phyloP scores from a whole-genome alignment of 805 yeast genomes.

The Dipodascopsis uninucleata region DNA sequence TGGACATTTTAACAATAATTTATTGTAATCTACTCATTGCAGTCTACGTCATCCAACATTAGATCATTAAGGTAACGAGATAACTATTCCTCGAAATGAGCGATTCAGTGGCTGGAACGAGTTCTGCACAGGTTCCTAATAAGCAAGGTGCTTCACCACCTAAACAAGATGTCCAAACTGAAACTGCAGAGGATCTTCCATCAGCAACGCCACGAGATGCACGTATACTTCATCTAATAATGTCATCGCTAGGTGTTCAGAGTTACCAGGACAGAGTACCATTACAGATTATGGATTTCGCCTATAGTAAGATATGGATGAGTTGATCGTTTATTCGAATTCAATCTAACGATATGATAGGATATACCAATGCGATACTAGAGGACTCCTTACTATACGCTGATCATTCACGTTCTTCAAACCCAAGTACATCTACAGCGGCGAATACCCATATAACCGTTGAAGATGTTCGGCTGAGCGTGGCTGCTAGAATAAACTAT shows the following conservation, averaged over 20 bases:
- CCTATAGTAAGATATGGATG: constrained; percentile 46
- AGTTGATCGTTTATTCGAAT: too few relatives aligned
- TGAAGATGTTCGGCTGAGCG: constrained; percentile 88
- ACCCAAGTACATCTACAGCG: constrained; percentile 20
- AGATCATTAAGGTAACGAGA: too few relatives aligned
- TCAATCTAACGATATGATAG: constrained; percentile 36
- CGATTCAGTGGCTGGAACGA: too few relatives aligned
- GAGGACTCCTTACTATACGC: constrained; percentile 86
- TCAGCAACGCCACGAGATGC: constrained; percentile 73
- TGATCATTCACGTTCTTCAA: constrained; percentile 55
- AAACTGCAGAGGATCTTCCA: constrained; percentile 16
- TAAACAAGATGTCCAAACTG: not conserved
- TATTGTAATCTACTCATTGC: too few relatives aligned
- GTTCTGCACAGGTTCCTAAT: too few relatives aligned
- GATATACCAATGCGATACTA: constrained; percentile 76
- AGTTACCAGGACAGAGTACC: constrained; percentile 96
- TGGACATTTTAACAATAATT: too few relatives aligned
- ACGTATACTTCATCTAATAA: constrained; percentile 77
- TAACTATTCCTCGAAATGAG: too few relatives aligned
- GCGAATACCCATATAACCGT: constrained; percentile 50
- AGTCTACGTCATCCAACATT: too few relatives aligned
- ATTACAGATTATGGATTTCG: constrained; percentile 93
- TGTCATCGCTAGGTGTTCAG: constrained; percentile 90
- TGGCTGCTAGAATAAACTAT: constrained; percentile 89
- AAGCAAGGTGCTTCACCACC: not conserved